A percentile compares a stretch with the other conserved stretches of the same genome.
Conservation (phyloP, 1,284 basidiomycete species). For the Caloboletus inedulis region DNA sequence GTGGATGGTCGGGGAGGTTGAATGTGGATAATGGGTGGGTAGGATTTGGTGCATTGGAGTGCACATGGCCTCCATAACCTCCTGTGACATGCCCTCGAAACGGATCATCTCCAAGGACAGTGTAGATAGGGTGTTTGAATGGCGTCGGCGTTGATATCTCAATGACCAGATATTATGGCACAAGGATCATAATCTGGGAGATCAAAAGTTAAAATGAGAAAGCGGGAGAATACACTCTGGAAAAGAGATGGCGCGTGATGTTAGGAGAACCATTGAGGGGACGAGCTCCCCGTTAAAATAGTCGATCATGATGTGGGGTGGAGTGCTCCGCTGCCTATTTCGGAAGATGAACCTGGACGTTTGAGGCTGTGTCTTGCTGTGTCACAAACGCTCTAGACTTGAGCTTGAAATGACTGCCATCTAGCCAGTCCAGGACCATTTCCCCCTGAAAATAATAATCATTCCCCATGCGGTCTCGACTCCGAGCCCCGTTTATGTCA, state of each 20-base stretch:
- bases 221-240: not conserved
- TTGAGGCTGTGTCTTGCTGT: slow-evolving; percentile 17
- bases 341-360: slow-evolving; percentile 15
- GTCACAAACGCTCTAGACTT: slow-evolving; percentile 15
- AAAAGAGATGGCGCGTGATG: slow-evolving; percentile 7
- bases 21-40: slow-evolving; percentile 37
- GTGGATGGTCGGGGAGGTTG: slow-evolving; percentile 21
- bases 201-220: not conserved
- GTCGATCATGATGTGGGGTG: slow-evolving; percentile 23
- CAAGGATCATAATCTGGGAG: slow-evolving; percentile 5
- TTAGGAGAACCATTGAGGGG: slow-evolving; percentile 17
- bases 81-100: slow-evolving; percentile 64
- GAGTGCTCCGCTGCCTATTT: slow-evolving; percentile 28
- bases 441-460: slow-evolving; percentile 3
- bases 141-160: not conserved
- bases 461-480: not conserved
- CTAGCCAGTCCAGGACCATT: not conserved
- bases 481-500: not conserved
- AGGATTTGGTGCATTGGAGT: slow-evolving; percentile 75
- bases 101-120: slow-evolving; percentile 53
- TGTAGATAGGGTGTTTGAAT: not conserved
- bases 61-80: slow-evolving; percentile 76
- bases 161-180: slow-evolving; percentile 4
- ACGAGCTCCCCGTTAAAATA: slow-evolving; percentile 26
- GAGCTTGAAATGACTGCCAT: not conserved